phyloP scores from a whole-genome alignment of 177 flowering plant species.

The Vitis hybrid region DNA sequence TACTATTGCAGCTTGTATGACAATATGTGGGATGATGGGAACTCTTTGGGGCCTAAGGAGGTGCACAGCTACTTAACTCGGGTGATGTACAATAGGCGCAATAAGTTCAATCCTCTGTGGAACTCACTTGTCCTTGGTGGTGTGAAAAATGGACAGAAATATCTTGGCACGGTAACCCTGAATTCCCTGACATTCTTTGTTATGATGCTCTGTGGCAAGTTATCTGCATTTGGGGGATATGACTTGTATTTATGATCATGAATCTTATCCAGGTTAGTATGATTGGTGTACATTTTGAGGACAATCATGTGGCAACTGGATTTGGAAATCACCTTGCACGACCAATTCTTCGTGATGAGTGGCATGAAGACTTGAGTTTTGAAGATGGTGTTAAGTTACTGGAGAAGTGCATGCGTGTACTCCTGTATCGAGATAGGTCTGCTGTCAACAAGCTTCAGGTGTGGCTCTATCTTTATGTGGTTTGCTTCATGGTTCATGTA shows the following conservation, averaged over 20 bases:
- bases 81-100: constrained; percentile 93
- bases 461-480: constrained; percentile 3
- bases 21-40: constrained; percentile 99
- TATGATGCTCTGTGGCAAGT: background rate
- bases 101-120: constrained; percentile 86
- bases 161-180: constrained; percentile 58
- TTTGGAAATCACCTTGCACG: constrained; percentile 90
- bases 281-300: constrained; percentile 93
- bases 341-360: constrained; percentile 90
- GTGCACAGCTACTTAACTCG: constrained; percentile 83
- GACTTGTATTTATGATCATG: background rate
- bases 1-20: constrained; percentile 67
- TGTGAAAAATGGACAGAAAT: constrained; percentile 90
- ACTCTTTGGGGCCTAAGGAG: constrained; percentile 82
- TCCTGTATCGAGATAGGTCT: constrained; percentile 73
- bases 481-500: background rate
- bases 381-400: constrained; percentile 90
- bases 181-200: background rate
- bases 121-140: constrained; percentile 97
- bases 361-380: constrained; percentile 80
- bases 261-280: constrained; percentile 64
- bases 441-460: constrained; percentile 98
- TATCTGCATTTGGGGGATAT: background rate
- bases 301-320: constrained; percentile 69
- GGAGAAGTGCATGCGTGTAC: constrained; percentile 90